Base-by-base conservation (phyloP, 2,329 filamentous ascomycete species). In the Pseudogymnoascus sp. region DNA sequence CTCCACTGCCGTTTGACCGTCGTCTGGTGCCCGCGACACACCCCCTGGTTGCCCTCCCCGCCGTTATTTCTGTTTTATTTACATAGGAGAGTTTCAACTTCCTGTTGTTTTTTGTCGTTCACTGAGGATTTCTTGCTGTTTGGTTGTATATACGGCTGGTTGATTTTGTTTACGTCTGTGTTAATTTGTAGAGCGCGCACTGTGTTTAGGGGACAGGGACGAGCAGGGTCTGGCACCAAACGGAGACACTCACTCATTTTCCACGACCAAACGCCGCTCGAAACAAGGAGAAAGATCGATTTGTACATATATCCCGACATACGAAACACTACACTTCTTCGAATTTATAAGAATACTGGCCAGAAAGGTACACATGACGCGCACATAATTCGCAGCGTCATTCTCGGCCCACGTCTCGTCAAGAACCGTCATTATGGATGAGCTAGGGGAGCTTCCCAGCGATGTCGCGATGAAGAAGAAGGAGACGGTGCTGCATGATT, bases 401-500 rank as follows among this genome's bases (percentile, higher is more conserved):
- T 45, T 45, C 40, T 45, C 40, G 40, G 40, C 18, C 40, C 40
- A 45, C 40, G 10, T 10, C 40, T 45, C 40, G 40, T 23, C 18
- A 45, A 21, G 16, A 45, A 40, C 37, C 40, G 40, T 45, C 40
- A 45, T 45, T 45, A 45, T 45, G 40, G 40, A 45, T 18, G 40
- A 45, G 18, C 40, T 45, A 45, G 18, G 40, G 18, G 40, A 23
- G 40, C 40, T 45, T 45, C 40, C 40, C 10, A 45, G 16, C 40
- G 40, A 45, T 2, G 40, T 18, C 14, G 40, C 40, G 18, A 45
- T 45, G 40, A 45, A 45, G 18, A 45, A 45, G 18, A 45, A 23
- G 40, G 40, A 45, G 40, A 45, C 18, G 40, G 18, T 67, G 60
- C 63, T 65, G 31, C 82, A 83, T 73, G 88, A 91, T 75, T 91